These are phyloP conservation scores for Trypanosoma congolense DNA, from an alignment of 208 protist genomes.

Conservation along the genomic window DNA sequence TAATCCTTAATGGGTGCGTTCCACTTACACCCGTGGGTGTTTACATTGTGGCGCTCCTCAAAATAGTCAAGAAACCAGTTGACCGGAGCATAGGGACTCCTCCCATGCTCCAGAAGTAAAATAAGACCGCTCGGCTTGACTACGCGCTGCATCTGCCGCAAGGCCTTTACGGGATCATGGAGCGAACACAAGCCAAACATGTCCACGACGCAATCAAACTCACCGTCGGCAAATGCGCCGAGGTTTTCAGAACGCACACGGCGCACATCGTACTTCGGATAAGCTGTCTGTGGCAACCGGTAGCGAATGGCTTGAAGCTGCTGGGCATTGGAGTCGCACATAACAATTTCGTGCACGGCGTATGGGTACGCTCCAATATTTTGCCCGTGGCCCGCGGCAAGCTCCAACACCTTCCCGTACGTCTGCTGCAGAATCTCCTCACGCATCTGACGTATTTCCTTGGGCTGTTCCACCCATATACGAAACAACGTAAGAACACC, in stretches of 20 bases:
- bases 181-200: slow-evolving; percentile 90
- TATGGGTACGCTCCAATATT: slow-evolving; percentile 90
- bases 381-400: slow-evolving; percentile 81
- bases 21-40: slow-evolving; percentile 86
- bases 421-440: slow-evolving; percentile 81
- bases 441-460: slow-evolving; percentile 71
- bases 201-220: slow-evolving; percentile 90
- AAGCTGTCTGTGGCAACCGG: slow-evolving; percentile 71
- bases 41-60: slow-evolving; percentile 62
- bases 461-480: slow-evolving; percentile 82
- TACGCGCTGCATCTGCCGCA: slow-evolving; percentile 88
- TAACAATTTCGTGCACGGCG: slow-evolving; percentile 80
- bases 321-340: slow-evolving; percentile 81
- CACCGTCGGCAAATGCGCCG: slow-evolving; percentile 64
- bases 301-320: slow-evolving; percentile 82
- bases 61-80: slow-evolving; percentile 89
- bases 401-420: slow-evolving; percentile 83
- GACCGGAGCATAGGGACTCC: slow-evolving; percentile 71
- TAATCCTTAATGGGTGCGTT: slow-evolving; percentile 78
- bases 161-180: slow-evolving; percentile 84
- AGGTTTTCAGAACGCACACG: slow-evolving; percentile 78
- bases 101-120: slow-evolving; percentile 86
- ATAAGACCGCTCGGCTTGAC: slow-evolving; percentile 87
- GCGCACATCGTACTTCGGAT: slow-evolving; percentile 83
- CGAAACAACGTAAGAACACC: slow-evolving; percentile 61